Evolutionary conservation across 1,139 yeast genomes (phyloP).

Genomic region (Kazachstania sp.): DNA sequence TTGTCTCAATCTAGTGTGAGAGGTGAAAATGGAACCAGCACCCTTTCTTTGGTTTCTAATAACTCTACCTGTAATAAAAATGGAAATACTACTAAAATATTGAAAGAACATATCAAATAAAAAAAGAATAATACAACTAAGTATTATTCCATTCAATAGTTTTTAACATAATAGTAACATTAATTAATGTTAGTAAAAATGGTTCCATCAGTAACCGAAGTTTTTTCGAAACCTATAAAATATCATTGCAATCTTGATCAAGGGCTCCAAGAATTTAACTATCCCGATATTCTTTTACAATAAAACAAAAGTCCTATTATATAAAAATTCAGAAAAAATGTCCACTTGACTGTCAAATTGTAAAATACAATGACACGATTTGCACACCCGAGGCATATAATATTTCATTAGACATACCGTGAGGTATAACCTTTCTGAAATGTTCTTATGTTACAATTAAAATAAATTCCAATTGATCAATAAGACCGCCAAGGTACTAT

Average conservation of each 20-base stretch:
- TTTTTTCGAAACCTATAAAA: constrained; percentile 9
- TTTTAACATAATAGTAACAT: not conserved
- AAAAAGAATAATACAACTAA: too few species aligned
- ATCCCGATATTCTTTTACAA: not conserved
- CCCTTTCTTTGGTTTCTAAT: constrained; percentile 99
- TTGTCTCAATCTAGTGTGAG: constrained; percentile 99
- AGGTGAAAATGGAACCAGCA: constrained; percentile 99
- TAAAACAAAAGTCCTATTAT: not conserved
- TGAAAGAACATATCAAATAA: too few species aligned
- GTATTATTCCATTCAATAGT: too few species aligned
- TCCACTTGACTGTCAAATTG: not conserved
- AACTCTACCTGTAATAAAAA: constrained; percentile 78
- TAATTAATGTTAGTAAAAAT: constrained; percentile 5
- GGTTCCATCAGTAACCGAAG: constrained; percentile 10
- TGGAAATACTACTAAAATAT: too few species aligned
- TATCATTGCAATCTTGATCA: constrained; percentile 5
- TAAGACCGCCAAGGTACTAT: too few species aligned
- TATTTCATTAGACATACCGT: too few species aligned
- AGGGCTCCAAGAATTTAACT: not conserved
- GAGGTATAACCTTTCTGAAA: too few species aligned
- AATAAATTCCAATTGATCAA: too few species aligned
- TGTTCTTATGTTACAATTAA: too few species aligned
- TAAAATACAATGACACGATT: not conserved
- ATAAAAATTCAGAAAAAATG: not conserved
- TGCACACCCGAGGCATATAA: not conserved